Evolutionary conservation across 805 yeast genomes (phyloP).

Genomic region (Peterozyma xylosa): DNA sequence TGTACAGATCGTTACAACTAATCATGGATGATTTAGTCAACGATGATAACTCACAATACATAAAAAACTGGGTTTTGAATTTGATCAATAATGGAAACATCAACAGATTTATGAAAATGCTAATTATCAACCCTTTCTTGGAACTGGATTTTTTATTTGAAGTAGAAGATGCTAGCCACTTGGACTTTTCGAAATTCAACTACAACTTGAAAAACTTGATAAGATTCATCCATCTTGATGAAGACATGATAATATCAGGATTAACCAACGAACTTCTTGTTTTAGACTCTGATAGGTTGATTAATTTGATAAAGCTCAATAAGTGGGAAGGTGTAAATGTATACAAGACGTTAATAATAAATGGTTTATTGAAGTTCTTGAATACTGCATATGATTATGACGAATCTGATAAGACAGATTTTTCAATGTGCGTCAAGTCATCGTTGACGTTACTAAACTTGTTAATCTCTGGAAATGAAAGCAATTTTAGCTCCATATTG

Average conservation of each 20-base stretch:
- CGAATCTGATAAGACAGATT: conserved; percentile 17
- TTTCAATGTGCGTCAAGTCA: conserved; percentile 29
- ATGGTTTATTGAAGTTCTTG: conserved; percentile 36
- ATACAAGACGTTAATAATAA: conserved; percentile 48
- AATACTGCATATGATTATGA: conserved; percentile 12
- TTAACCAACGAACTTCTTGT: conserved; percentile 55
- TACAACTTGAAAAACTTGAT: conserved; percentile 52
- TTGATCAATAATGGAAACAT: conserved; percentile 44
- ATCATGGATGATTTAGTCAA: conserved; percentile 56
- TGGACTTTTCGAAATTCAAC: conserved; percentile 57
- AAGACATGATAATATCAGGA: conserved; percentile 32
- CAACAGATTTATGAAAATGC: conserved; percentile 50
- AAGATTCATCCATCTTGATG: conserved; percentile 42
- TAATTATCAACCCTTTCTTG: conserved; percentile 48
- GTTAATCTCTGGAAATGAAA: conserved; percentile 51
- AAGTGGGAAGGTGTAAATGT: conserved; percentile 47
- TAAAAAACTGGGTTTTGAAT: conserved; percentile 35
- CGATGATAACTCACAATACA: conserved; percentile 10
- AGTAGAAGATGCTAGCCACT: conserved; percentile 19
- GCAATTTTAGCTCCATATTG: conserved; percentile 37
- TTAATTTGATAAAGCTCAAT: conserved; percentile 31
- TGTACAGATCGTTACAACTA: conserved; percentile 58
- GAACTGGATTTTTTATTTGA: conserved; percentile 22
- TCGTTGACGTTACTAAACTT: conserved; percentile 36
- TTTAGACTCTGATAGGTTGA: conserved; percentile 35